These are phyloP conservation scores for Phylloporus arenicola DNA, from an alignment of 768 basidiomycete species.

Conservation along the genomic window DNA sequence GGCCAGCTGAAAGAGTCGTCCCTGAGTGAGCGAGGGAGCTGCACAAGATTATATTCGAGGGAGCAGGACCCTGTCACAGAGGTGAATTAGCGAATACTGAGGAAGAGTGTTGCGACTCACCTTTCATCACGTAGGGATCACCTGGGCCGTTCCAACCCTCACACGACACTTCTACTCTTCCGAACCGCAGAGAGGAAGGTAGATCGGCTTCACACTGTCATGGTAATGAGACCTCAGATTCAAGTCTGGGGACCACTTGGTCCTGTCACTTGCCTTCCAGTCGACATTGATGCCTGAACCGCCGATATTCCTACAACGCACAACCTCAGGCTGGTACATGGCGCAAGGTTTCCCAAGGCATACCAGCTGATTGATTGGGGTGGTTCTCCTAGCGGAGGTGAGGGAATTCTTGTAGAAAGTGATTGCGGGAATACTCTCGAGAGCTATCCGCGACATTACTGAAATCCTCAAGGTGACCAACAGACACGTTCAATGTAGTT, in stretches of 20 bases:
- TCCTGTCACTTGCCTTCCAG: slow-evolving; percentile 65
- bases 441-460: slow-evolving; percentile 62
- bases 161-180: slow-evolving; percentile 80
- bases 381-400: slow-evolving; percentile 63
- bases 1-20: slow-evolving; percentile 15
- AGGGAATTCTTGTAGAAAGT: slow-evolving; percentile 68
- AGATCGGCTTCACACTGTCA: slow-evolving; percentile 86
- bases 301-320: slow-evolving; percentile 79
- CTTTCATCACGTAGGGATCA: slow-evolving; percentile 81
- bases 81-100: background rate
- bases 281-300: slow-evolving; percentile 76
- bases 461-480: background rate
- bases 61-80: slow-evolving; percentile 69
- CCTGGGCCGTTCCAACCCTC: slow-evolving; percentile 86
- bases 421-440: slow-evolving; percentile 67
- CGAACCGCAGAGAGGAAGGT: slow-evolving; percentile 76
- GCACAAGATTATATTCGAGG: slow-evolving; percentile 75
- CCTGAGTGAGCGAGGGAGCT: slow-evolving; percentile 44
- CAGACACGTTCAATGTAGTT: background rate
- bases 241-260: slow-evolving; percentile 1
- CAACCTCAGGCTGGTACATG: slow-evolving; percentile 74
- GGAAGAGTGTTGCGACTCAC: slow-evolving; percentile 33
- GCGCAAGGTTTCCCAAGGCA: slow-evolving; percentile 79
- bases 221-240: slow-evolving; percentile 6
- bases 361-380: slow-evolving; percentile 69